Evolutionary conservation across 306 rosid genomes (phyloP).

Genomic region (Lathyrus sativus): DNA sequence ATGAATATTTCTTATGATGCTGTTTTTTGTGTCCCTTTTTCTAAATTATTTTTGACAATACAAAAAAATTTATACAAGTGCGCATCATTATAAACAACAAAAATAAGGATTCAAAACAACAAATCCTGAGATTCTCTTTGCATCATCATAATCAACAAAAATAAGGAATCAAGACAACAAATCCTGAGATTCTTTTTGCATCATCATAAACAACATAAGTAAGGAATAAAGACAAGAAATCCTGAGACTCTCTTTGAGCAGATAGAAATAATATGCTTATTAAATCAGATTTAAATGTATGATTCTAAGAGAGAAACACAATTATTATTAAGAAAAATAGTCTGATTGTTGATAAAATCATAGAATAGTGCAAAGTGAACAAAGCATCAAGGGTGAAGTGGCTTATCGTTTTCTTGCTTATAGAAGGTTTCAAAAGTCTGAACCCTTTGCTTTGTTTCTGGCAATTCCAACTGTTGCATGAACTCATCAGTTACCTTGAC

Average conservation of each 20-base stretch:
- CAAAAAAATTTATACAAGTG: background rate
- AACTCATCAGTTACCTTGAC: slow-evolving; percentile 68
- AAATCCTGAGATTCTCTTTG: slow-evolving; percentile 8
- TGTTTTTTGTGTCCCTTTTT: background rate
- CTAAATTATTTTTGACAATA: background rate
- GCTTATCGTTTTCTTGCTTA: slow-evolving; percentile 47
- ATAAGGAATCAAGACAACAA: background rate
- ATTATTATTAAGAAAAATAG: slow-evolving; percentile 21
- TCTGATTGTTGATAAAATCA: slow-evolving; percentile 8
- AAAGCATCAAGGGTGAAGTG: slow-evolving; percentile 40
- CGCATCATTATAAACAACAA: background rate
- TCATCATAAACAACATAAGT: too few species aligned
- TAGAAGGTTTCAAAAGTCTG: slow-evolving; percentile 68
- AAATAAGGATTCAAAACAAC: background rate
- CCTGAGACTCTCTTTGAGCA: background rate
- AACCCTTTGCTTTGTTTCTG: slow-evolving; percentile 79
- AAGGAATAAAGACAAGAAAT: background rate
- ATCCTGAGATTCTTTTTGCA: background rate
- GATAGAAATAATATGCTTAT: too few species aligned
- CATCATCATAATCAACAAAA: slow-evolving; percentile 4
- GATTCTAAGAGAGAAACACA: slow-evolving; percentile 27
- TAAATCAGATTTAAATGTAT: slow-evolving; percentile 17
- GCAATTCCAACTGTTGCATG: slow-evolving; percentile 61
- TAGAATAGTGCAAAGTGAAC: slow-evolving; percentile 23
- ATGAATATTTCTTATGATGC: background rate